Evolutionary conservation across 2,329 filamentous ascomycete species (phyloP), one percentile per base, ranked within the genome.

Genomic region (Hypoxylon sp.): DNA sequence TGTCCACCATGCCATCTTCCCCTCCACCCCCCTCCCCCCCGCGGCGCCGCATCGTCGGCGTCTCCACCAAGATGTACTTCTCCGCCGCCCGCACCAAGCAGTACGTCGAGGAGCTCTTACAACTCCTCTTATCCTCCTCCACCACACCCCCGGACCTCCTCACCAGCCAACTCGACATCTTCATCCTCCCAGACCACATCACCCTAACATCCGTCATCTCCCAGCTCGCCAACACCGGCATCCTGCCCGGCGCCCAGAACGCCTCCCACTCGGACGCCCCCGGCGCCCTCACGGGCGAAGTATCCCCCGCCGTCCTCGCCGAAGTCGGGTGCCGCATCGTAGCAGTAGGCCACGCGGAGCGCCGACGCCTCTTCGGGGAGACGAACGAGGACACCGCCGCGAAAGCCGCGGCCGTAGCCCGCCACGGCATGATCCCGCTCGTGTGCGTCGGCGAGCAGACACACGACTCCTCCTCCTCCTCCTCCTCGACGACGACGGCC

Each of bases 61-160:
- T 92, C 67, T 91, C 88, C 48, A 87, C 90, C 39, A 93, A 93
- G 73, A 91, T 93, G 87, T 93, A 94, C 83, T 94, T 94, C 79
- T 86, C 89, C 64, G 84, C 89, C 7, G 78, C 84, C 10, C 82
- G 83, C 64, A 93, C 91, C 1, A 78, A 83, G 47, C 72, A 81
- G 57, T 90, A 89, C 73, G 79, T 86, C 73, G 68, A 76, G 52
- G 77, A 78, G 6, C 75, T 90, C 15, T 77, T 86, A 13, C 68
- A 79, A 28, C 80, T 80, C 7, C 74, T 85, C 39, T 74, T 81
- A 19, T 59, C 44, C 7, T 51, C 43, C 13, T 39, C 75, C 71
- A 71, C 58, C 62, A 71, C 54, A 52, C 67, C 54, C 55, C 67
- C 60, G 39, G 61, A 44, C 49, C 67, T 62, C 47, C 71, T 73